These are phyloP conservation scores for Tolypocladium amazonense DNA, from an alignment of 2,329 filamentous ascomycete genomes.

Conservation along the genomic window DNA sequence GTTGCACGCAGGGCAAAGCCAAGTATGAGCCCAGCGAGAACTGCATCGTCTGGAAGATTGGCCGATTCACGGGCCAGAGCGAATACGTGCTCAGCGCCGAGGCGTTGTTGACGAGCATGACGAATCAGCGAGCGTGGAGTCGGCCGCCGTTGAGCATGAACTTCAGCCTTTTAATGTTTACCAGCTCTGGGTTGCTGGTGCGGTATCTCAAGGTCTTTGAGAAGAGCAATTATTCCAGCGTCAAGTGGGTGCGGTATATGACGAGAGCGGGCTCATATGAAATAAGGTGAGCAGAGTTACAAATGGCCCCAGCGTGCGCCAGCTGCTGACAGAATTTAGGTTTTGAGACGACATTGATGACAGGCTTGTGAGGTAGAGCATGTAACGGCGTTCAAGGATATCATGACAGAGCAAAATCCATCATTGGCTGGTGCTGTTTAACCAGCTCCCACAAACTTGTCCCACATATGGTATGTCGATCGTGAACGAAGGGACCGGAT, in stretches of 20 bases:
- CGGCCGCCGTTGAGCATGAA: conserved; percentile 83
- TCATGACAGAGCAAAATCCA: conserved; percentile 2
- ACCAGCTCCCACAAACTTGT: background rate
- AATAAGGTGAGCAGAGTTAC: conserved; percentile 53
- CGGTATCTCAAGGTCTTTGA: conserved; percentile 98
- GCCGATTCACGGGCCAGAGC: conserved; percentile 94
- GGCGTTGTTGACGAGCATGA: conserved; percentile 90
- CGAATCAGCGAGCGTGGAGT: conserved; percentile 95
- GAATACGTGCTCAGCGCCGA: conserved; percentile 94
- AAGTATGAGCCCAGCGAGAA: conserved; percentile 98
- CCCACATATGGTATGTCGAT: background rate
- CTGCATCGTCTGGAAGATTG: conserved; percentile 98
- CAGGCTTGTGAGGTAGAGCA: conserved; percentile 1
- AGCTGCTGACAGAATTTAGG: conserved; percentile 13
- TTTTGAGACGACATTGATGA: conserved; percentile 16
- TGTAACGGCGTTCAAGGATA: conserved; percentile 7
- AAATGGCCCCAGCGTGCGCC: no score
- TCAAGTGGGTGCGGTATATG: conserved; percentile 99
- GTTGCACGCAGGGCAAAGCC: conserved; percentile 90
- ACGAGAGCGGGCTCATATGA: conserved; percentile 96
- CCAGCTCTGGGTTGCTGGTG: conserved; percentile 82
- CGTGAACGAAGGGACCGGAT: background rate
- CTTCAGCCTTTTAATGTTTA: conserved; percentile 97
- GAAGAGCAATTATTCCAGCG: conserved; percentile 97
- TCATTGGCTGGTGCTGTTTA: background rate